Conservation (phyloP, 495 filamentous ascomycete species). For the Aspergillus mulundensis region DNA sequence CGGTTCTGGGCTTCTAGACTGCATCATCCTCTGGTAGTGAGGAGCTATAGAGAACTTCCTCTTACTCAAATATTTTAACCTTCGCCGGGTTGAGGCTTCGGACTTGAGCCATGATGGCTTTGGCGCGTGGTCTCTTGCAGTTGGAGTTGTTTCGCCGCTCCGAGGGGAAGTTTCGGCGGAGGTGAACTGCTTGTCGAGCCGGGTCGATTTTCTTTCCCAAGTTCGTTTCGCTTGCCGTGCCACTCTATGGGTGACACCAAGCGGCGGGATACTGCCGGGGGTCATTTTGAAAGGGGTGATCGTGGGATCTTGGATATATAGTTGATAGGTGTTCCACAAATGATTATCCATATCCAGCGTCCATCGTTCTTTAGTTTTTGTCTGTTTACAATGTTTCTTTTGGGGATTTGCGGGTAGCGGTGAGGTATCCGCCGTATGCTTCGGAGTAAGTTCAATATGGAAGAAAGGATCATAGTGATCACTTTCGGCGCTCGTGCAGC, state of each 20-base stretch:
- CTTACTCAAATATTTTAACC: constrained; percentile 80
- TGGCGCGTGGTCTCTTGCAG: constrained; percentile 21
- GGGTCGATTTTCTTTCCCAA: constrained; percentile 54
- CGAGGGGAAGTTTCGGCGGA: constrained; percentile 22
- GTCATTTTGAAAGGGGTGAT: constrained; percentile 92
- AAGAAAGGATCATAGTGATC: constrained; percentile 57
- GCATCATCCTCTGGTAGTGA: constrained; percentile 66
- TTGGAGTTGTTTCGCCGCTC: constrained; percentile 67
- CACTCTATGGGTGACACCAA: constrained; percentile 86
- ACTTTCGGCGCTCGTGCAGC: constrained; percentile 65
- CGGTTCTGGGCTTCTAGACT: constrained; percentile 71
- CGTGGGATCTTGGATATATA: constrained; percentile 86
- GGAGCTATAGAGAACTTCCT: constrained; percentile 64
- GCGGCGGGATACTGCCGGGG: constrained; percentile 78
- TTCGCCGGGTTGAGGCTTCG: constrained; percentile 69
- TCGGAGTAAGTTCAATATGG: constrained; percentile 35
- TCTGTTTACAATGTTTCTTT: constrained; percentile 18
- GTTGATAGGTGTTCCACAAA: constrained; percentile 83
- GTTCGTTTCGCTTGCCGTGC: constrained; percentile 78
- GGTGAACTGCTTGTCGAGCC: constrained; percentile 29
- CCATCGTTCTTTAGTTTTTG: constrained; percentile 52
- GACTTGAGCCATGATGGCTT: constrained; percentile 72
- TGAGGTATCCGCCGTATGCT: constrained; percentile 33
- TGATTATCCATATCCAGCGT: constrained; percentile 89
- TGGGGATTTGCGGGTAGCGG: constrained; percentile 25